Evolutionary conservation across 495 filamentous ascomycete species (phyloP).

Genomic region (Hypoxylon cercidicola): DNA sequence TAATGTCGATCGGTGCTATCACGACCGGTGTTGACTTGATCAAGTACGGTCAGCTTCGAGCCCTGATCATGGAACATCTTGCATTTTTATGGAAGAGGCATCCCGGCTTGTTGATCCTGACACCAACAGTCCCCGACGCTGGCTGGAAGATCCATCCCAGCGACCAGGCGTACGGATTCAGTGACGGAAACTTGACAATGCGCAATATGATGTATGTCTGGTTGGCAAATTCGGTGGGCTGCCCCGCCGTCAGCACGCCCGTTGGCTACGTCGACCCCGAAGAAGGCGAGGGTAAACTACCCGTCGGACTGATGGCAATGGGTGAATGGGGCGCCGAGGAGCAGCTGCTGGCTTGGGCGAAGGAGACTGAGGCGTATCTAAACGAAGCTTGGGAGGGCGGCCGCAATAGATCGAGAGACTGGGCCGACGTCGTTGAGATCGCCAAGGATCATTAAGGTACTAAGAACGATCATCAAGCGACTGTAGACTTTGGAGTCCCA

Average conservation of each 20-base stretch:
- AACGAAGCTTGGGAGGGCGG: conserved; percentile 51
- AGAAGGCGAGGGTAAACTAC: conserved; percentile 59
- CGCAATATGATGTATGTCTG: conserved; percentile 90
- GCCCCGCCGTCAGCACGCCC: conserved; percentile 80
- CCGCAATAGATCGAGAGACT: conserved; percentile 51
- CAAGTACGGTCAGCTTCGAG: conserved; percentile 77
- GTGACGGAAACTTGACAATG: conserved; percentile 76
- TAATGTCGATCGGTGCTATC: conserved; percentile 69
- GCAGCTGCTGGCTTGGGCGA: conserved; percentile 77
- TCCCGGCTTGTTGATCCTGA: conserved; percentile 81
- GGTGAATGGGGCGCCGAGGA: conserved; percentile 90
- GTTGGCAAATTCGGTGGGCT: conserved; percentile 84
- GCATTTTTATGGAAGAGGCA: conserved; percentile 74
- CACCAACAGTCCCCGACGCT: conserved; percentile 79
- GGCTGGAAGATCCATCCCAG: conserved; percentile 71
- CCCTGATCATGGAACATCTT: conserved; percentile 84
- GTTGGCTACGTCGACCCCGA: conserved; percentile 74
- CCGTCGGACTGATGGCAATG: conserved; percentile 90
- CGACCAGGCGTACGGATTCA: conserved; percentile 71
- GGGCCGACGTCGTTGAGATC: conserved; percentile 54
- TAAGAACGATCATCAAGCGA: too few relatives aligned
- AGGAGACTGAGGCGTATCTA: conserved; percentile 68
- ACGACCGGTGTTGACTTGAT: conserved; percentile 77
- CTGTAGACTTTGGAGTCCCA: too few relatives aligned
- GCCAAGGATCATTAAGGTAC: conserved; percentile 26